A percentile compares a stretch with the other conserved stretches of the same genome.
These are phyloP conservation scores for Solanum ossicruentum DNA, from an alignment of 257 asterid species.

Conservation along the genomic window DNA sequence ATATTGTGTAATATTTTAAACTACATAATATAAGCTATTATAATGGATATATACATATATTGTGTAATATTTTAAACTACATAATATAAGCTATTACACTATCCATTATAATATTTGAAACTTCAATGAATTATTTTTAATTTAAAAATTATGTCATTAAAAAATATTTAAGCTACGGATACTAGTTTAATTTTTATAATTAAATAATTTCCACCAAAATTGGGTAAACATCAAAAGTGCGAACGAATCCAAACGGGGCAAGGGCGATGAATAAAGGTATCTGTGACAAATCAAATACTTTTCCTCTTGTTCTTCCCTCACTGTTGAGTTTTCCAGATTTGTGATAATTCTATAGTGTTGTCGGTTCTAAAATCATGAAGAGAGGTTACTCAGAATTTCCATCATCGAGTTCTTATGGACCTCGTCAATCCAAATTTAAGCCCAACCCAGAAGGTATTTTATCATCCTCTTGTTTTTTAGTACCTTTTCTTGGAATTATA, in stretches of 20 bases:
- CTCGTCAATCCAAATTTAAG: slow-evolving; percentile 74
- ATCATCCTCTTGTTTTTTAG: not conserved
- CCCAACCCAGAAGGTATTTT: slow-evolving; percentile 52
- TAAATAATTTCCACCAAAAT: too few relatives aligned
- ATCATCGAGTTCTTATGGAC: slow-evolving; percentile 54
- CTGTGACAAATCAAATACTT: not conserved
- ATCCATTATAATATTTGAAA: too few relatives aligned
- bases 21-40: too few relatives aligned
- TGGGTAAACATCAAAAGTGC: too few relatives aligned
- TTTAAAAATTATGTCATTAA: too few relatives aligned
- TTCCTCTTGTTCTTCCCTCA: not conserved
- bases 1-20: too few relatives aligned
- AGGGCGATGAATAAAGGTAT: not conserved
- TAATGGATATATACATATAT: too few relatives aligned
- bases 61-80: too few relatives aligned
- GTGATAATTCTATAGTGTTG: not conserved
- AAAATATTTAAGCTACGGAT: too few relatives aligned
- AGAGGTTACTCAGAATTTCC: slow-evolving; percentile 70
- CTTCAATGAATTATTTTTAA: too few relatives aligned
- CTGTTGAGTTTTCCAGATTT: not conserved
- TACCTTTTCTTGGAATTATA: not conserved
- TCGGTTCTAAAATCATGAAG: slow-evolving; percentile 35
- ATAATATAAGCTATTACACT: too few relatives aligned
- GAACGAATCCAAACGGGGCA: not conserved
- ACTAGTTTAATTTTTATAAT: too few relatives aligned